Conservation (phyloP, 768 basidiomycete species). For the Boletus patriciae region DNA sequence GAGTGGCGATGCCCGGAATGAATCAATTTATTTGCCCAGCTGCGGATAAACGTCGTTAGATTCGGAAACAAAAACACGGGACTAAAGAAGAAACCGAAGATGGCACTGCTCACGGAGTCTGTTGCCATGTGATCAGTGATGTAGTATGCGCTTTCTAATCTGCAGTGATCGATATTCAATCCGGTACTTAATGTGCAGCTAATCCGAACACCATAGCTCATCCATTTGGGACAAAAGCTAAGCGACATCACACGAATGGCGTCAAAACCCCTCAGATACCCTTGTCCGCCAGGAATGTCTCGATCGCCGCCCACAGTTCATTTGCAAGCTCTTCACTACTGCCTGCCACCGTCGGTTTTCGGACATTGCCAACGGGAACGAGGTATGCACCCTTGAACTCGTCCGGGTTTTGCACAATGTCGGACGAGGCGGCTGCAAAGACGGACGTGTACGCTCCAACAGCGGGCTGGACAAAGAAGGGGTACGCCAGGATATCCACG, state of each 20-base stretch:
- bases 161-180: too few relatives aligned
- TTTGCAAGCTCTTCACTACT: constrained; percentile 24
- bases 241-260: not conserved
- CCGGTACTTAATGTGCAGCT: too few relatives aligned
- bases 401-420: constrained; percentile 17
- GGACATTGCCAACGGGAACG: constrained; percentile 24
- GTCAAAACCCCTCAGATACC: constrained; percentile 11
- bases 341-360: constrained; percentile 9
- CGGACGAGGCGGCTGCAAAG: constrained; percentile 33
- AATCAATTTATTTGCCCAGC: too few relatives aligned
- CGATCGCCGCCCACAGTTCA: constrained; percentile 32
- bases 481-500: constrained; percentile 18
- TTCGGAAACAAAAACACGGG: too few relatives aligned
- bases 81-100: too few relatives aligned
- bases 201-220: too few relatives aligned
- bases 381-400: constrained; percentile 35
- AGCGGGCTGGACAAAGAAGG: constrained; percentile 17
- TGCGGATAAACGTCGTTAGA: too few relatives aligned
- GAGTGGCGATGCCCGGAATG: too few relatives aligned
- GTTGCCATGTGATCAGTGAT: too few relatives aligned
- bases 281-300: constrained; percentile 26
- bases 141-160: too few relatives aligned
- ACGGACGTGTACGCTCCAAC: constrained; percentile 29
- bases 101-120: too few relatives aligned
- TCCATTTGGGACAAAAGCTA: too few relatives aligned